Conservation (phyloP, 345 rosid genomes). For the Acer yangbiense region DNA sequence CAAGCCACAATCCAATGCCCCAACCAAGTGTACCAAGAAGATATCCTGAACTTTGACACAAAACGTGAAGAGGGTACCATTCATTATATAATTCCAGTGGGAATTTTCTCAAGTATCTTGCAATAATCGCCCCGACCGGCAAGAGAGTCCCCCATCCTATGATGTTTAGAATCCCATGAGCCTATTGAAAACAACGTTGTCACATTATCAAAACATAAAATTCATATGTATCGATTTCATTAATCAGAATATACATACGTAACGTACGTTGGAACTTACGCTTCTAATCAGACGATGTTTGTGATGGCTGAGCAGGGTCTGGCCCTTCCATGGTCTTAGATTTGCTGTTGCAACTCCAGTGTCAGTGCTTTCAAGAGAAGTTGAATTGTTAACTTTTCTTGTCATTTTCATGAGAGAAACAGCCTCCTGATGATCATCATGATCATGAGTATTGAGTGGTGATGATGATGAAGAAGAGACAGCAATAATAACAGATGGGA, state of each 20-base stretch:
- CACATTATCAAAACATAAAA: neutral
- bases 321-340: slow-evolving; percentile 31
- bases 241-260: no score
- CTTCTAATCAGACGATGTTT: slow-evolving; percentile 16
- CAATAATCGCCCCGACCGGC: slow-evolving; percentile 39
- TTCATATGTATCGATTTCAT: no score
- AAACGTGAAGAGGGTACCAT: slow-evolving; percentile 38
- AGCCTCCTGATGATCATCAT: neutral
- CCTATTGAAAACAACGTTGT: slow-evolving; percentile 12
- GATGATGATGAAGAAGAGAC: slow-evolving; percentile 9
- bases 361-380: slow-evolving; percentile 7
- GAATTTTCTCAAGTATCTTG: slow-evolving; percentile 33
- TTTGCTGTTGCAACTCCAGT: slow-evolving; percentile 23
- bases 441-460: neutral
- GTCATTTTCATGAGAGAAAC: slow-evolving; percentile 4
- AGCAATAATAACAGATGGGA: neutral
- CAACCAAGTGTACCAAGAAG: slow-evolving; percentile 41
- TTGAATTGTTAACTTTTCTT: neutral
- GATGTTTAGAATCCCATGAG: slow-evolving; percentile 44
- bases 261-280: slow-evolving; percentile 18
- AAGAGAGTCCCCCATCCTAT: slow-evolving; percentile 46
- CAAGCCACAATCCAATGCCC: slow-evolving; percentile 42
- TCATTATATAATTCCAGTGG: slow-evolving; percentile 33
- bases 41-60: slow-evolving; percentile 39
- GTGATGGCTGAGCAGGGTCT: slow-evolving; percentile 2